A percentile compares a stretch with the other conserved stretches of the same genome.
Conservation (phyloP, 1,139 yeast species). For the Pneumocystis canis region DNA sequence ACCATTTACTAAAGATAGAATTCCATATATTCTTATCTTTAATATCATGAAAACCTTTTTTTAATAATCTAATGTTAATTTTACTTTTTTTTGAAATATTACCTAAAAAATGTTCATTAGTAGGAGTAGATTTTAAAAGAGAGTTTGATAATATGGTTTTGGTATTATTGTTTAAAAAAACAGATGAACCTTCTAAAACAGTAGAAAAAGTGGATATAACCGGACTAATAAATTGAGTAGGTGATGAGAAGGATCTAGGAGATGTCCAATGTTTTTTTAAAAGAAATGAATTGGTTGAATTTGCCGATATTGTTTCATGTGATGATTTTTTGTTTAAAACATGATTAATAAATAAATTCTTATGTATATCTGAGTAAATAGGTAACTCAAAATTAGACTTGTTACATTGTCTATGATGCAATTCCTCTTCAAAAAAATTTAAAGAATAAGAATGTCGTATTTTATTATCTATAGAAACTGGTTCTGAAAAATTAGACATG, state of each 20-base stretch:
- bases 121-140: background rate
- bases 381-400: background rate
- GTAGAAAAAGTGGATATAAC: background rate
- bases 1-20: background rate
- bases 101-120: background rate
- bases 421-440: background rate
- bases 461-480: background rate
- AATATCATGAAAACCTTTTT: background rate
- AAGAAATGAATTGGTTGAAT: background rate
- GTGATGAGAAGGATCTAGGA: background rate
- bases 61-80: background rate
- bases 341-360: background rate
- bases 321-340: background rate
- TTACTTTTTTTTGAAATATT: background rate
- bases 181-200: background rate
- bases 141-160: background rate
- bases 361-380: background rate
- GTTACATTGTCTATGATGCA: background rate
- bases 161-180: background rate
- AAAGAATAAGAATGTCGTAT: background rate
- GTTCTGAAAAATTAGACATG: background rate
- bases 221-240: background rate
- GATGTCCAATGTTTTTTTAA: background rate
- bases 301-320: background rate
- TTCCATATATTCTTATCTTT: background rate